Evolutionary conservation across 768 basidiomycete species (phyloP).

Genomic region (Antrodiella citrinella): DNA sequence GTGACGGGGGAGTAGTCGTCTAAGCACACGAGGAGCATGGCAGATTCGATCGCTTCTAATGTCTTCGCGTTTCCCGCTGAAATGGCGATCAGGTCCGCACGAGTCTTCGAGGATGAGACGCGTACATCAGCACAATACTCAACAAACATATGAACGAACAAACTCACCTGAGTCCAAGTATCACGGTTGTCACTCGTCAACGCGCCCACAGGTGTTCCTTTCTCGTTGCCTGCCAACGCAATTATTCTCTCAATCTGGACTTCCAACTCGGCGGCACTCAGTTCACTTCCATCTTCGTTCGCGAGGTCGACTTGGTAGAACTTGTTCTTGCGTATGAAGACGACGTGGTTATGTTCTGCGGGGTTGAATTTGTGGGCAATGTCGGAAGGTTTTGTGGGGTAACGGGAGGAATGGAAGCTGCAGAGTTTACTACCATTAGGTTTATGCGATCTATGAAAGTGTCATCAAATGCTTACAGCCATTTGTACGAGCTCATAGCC

Average conservation of each 20-base stretch:
- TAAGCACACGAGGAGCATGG: constrained; percentile 80
- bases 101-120: constrained; percentile 32
- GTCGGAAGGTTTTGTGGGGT: constrained; percentile 78
- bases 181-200: constrained; percentile 89
- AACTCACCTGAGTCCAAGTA: constrained; percentile 71
- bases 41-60: constrained; percentile 78
- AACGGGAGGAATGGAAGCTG: constrained; percentile 89
- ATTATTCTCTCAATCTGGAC: constrained; percentile 69
- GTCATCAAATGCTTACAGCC: constrained; percentile 48
- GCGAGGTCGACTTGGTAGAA: constrained; percentile 79
- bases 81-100: constrained; percentile 53
- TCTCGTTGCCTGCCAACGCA: constrained; percentile 42
- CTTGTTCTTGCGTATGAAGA: constrained; percentile 85
- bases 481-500: constrained; percentile 92
- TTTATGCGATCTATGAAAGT: background rate
- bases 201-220: constrained; percentile 52
- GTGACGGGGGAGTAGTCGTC: constrained; percentile 80
- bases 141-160: background rate
- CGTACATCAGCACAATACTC: no score
- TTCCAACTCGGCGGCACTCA: constrained; percentile 80
- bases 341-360: constrained; percentile 71
- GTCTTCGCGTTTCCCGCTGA: constrained; percentile 57
- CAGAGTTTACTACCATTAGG: background rate
- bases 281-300: constrained; percentile 53
- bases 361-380: constrained; percentile 77